Evolutionary conservation across 176 grass and related monocot genomes (phyloP), one percentile per base, ranked within the genome.

Genomic region (Oryza rufipogon): DNA sequence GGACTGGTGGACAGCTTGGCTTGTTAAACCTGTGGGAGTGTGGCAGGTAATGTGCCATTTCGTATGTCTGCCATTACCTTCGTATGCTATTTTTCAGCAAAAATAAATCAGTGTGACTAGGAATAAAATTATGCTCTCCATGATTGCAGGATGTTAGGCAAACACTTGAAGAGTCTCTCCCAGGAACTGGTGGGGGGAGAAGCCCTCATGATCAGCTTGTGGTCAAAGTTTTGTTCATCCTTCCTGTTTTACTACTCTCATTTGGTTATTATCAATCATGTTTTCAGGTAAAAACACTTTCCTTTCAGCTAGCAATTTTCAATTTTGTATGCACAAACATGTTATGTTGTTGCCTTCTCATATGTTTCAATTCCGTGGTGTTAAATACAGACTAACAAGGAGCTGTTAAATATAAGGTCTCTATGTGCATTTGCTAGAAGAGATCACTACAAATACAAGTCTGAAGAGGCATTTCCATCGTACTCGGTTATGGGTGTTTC

Each of bases 1-100:
- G 96, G 93, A 98, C 82, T 98, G 96, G 96, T 98, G 85, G 81
- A 93, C 96, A 65, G 93, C 91, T 80, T 98, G 96, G 96, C 89
- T 98, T 70, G 81, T 98, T 81, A 98, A 98, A 88, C 93, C 96
- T 81, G 93, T 98, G 11, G 91, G 92, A 87, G 88, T 92, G 60
- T 98, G 96, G 96, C 96, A 98, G 96, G 96, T 95, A 71, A 86
- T 77, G 72, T 51, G 33, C 9, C 38, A 25, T 71, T 63, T 81
- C 17, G 23, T 49, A 34, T 56, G 60, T 73, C 11, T 33, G 39
- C 71, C 80, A 5, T 58, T 81, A 19, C 66, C 75, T 75, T 91
- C 52, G 58, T 67, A 68, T 65, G 8, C 38, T 78, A 20, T 65
- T 73, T 86, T 65, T 63, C 9, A 22, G 19, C 78, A 64, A 81